Evolutionary conservation across 768 basidiomycete species (phyloP).

Genomic region (Suillus paluster): DNA sequence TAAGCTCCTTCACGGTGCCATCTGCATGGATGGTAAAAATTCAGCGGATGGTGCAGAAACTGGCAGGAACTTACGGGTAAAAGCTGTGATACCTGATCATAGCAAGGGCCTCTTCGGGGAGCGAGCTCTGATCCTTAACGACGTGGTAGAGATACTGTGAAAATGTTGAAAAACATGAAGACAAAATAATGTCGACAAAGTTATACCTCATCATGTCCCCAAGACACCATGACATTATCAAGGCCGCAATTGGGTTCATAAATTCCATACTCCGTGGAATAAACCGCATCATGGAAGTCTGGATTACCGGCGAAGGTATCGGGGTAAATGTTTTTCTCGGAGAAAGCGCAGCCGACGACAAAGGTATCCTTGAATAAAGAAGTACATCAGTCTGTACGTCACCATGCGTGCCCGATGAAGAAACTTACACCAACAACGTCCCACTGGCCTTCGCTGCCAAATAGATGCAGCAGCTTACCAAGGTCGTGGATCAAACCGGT

Average conservation of each 20-base stretch:
- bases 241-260: slow-evolving; percentile 81
- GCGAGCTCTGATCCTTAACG: slow-evolving; percentile 78
- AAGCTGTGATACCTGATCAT: slow-evolving; percentile 97
- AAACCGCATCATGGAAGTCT: slow-evolving; percentile 65
- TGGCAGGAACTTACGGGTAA: slow-evolving; percentile 63
- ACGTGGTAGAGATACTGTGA: slow-evolving; percentile 81
- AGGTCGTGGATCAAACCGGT: slow-evolving; percentile 88
- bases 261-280: slow-evolving; percentile 74
- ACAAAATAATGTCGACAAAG: background rate
- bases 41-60: background rate
- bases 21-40: slow-evolving; percentile 31
- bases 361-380: slow-evolving; percentile 58
- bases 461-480: slow-evolving; percentile 85
- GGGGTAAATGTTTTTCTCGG: slow-evolving; percentile 82
- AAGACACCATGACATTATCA: slow-evolving; percentile 86
- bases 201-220: slow-evolving; percentile 89
- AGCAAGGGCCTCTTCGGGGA: slow-evolving; percentile 80
- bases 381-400: background rate
- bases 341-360: slow-evolving; percentile 86
- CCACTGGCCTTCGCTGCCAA: slow-evolving; percentile 91
- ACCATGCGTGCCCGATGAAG: background rate
- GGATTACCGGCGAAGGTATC: slow-evolving; percentile 79
- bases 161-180: background rate
- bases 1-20: slow-evolving; percentile 94
- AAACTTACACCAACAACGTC: slow-evolving; percentile 84